phyloP scores from a whole-genome alignment of 805 yeast species.

The Metschnikowia peoriensis region DNA sequence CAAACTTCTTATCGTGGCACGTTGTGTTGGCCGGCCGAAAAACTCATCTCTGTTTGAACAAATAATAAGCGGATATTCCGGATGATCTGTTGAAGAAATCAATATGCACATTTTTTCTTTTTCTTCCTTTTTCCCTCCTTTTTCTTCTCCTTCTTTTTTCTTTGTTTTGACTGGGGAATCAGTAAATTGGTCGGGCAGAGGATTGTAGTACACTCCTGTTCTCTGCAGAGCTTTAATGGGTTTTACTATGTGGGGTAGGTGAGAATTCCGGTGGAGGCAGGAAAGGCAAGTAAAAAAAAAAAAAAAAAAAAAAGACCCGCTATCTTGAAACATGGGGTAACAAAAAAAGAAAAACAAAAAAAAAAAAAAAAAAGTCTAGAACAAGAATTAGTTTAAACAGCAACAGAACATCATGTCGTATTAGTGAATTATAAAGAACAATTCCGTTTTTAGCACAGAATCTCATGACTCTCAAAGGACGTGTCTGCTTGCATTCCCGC shows the following conservation, averaged over 20 bases:
- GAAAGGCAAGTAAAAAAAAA: too few relatives aligned
- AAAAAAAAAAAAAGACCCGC: background rate
- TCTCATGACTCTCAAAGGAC: conserved; percentile 16
- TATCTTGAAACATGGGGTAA: background rate
- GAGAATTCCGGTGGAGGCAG: background rate
- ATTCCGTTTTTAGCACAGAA: conserved; percentile 10
- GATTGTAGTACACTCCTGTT: conserved; percentile 1
- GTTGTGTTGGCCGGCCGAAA: conserved; percentile 66
- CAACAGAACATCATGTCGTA: background rate
- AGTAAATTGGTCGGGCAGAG: background rate
- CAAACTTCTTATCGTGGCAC: conserved; percentile 40
- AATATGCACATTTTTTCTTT: conserved; percentile 68
- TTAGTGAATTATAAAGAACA: background rate
- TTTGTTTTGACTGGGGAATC: background rate
- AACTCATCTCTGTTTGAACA: conserved; percentile 88
- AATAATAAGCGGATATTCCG: conserved; percentile 70
- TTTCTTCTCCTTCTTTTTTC: background rate
- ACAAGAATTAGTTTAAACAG: background rate
- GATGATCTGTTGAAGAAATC: conserved; percentile 63
- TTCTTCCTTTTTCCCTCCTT: background rate
- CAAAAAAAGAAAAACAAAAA: background rate
- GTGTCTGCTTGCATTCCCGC: conserved; percentile 12
- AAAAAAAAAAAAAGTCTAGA: background rate
- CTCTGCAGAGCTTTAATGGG: background rate
- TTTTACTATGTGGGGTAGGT: conserved; percentile 1